These are phyloP conservation scores for Penicillium rolfsii DNA, from an alignment of 2,329 filamentous ascomycete species.

Conservation along the genomic window DNA sequence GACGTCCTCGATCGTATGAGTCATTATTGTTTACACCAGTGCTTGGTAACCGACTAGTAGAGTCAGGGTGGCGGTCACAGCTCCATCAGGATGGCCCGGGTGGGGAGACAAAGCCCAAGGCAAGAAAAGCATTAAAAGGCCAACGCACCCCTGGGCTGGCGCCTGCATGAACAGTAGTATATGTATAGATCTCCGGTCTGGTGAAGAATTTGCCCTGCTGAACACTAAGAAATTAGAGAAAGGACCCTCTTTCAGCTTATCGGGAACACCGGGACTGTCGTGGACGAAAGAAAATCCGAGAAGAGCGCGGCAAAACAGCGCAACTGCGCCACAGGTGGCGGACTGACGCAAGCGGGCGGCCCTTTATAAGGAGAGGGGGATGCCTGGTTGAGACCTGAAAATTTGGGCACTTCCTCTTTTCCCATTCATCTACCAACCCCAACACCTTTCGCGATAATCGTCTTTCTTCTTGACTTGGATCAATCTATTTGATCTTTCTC, in stretches of 20 bases:
- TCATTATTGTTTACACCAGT: background rate
- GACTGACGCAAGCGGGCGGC: conserved; percentile 1
- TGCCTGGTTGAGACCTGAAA: conserved; percentile 13
- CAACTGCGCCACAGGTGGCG: conserved; percentile 25
- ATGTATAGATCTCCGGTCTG: conserved; percentile 9
- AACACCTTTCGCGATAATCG: conserved; percentile 1
- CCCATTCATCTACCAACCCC: conserved; percentile 3
- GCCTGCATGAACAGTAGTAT: conserved; percentile 17
- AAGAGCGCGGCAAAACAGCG: conserved; percentile 7
- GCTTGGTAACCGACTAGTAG: background rate
- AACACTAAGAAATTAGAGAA: background rate
- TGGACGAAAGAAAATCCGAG: conserved; percentile 7
- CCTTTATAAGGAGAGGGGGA: conserved; percentile 12
- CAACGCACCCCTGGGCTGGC: conserved; percentile 4
- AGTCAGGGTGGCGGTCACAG: conserved; percentile 2
- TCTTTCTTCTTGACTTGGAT: background rate
- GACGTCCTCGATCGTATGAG: background rate
- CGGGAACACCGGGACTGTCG: conserved; percentile 13
- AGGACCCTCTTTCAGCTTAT: conserved; percentile 7
- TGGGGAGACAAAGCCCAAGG: background rate
- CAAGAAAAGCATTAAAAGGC: conserved; percentile 7
- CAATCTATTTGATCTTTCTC: background rate
- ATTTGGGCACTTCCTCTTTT: conserved; percentile 6
- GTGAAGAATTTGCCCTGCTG: conserved; percentile 8
- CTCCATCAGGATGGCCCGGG: background rate